A percentile compares a stretch with the other conserved stretches of the same genome.
phyloP scores from a whole-genome alignment of 768 basidiomycete species.

The Russula sp. region DNA sequence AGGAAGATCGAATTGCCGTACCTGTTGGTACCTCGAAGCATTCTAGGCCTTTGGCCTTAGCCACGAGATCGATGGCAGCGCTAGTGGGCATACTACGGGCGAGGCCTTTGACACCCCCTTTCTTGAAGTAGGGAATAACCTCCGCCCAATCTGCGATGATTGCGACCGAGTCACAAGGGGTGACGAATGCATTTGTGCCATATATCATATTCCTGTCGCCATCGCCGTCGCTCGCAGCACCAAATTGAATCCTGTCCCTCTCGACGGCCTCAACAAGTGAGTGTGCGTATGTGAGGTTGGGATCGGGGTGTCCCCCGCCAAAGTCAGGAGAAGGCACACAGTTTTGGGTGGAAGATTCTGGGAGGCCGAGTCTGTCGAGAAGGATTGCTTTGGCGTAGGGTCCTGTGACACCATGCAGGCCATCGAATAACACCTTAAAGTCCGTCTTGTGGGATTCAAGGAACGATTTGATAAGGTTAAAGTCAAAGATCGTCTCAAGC shows the following conservation, averaged over 20 bases:
- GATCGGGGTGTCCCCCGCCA: conserved; percentile 97
- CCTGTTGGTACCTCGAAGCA: conserved; percentile 97
- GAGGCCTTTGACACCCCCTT: conserved; percentile 89
- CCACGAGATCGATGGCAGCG: conserved; percentile 94
- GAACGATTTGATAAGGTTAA: conserved; percentile 87
- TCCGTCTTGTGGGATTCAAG: conserved; percentile 62
- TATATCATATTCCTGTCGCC: conserved; percentile 99
- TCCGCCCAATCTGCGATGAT: conserved; percentile 98
- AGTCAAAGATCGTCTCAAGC: conserved; percentile 90
- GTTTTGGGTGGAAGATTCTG: conserved; percentile 82
- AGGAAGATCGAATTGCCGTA: conserved; percentile 36
- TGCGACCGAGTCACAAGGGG: conserved; percentile 95
- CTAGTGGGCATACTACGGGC: conserved; percentile 98
- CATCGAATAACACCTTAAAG: conserved; percentile 91
- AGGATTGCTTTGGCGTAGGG: conserved; percentile 92
- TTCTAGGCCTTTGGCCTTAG: conserved; percentile 88
- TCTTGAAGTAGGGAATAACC: conserved; percentile 87
- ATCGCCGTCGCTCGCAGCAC: conserved; percentile 96
- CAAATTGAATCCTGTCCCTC: conserved; percentile 79
- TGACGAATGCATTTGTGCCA: conserved; percentile 96
- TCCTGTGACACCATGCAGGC: conserved; percentile 93
- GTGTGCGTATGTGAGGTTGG: conserved; percentile 97
- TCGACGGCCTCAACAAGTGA: conserved; percentile 92
- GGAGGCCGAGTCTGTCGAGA: conserved; percentile 76
- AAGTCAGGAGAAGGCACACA: conserved; percentile 91